These are phyloP conservation scores for Coniochaeta sp. DNA, from an alignment of 2,329 filamentous ascomycete species.

Conservation along the genomic window DNA sequence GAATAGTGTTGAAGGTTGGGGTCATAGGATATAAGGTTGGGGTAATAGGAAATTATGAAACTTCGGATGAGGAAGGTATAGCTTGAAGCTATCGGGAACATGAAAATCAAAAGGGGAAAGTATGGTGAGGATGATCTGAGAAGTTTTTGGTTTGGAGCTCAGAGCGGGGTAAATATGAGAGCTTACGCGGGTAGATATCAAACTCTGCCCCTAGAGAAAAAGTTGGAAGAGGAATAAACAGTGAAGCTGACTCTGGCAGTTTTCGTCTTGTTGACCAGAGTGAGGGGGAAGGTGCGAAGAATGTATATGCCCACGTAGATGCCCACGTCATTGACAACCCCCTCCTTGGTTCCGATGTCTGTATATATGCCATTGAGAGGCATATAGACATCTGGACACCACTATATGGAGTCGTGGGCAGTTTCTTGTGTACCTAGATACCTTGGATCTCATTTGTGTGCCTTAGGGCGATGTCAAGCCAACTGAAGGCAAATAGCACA, in stretches of 20 bases:
- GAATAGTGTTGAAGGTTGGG: no score
- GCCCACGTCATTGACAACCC: no score
- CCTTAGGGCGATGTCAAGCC: no score
- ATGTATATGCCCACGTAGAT: no score
- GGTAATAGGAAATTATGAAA: not conserved
- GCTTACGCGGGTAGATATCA: not conserved
- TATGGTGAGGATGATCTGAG: not conserved
- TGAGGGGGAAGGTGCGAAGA: not conserved
- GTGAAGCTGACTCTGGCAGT: not conserved
- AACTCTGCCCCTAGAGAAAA: not conserved
- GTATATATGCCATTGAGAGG: not conserved
- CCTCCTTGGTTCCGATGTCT: no score
- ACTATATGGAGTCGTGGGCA: not conserved
- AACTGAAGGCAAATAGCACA: not conserved
- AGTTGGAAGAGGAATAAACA: not conserved
- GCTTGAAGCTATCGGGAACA: not conserved
- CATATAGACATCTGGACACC: no score
- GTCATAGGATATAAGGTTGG: not conserved
- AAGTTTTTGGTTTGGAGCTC: not conserved
- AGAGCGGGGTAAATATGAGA: not conserved
- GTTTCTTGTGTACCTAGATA: not conserved
- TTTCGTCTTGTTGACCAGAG: not conserved
- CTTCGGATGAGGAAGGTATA: not conserved
- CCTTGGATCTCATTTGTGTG: not conserved
- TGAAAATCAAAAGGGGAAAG: not conserved